Conservation (phyloP, 75 land plant species). For the Selaginella tamariscina region DNA sequence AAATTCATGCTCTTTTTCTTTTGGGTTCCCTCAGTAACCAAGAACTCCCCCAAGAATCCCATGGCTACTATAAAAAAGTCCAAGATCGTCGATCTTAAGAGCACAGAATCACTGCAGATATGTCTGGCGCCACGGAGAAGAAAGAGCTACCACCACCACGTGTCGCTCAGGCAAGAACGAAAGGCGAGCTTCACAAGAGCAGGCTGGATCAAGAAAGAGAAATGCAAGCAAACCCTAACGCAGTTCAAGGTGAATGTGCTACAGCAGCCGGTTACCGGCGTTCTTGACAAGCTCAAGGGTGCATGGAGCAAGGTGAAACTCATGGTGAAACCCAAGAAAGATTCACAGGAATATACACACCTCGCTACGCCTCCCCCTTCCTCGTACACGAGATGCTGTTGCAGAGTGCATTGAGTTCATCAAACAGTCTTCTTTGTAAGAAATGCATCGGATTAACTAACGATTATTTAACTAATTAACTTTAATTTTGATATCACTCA, state of each 20-base stretch:
- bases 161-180: not conserved
- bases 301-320: not conserved
- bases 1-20: too few species aligned
- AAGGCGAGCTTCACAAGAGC: not conserved
- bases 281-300: not conserved
- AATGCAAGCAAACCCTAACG: not conserved
- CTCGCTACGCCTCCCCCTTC: not conserved
- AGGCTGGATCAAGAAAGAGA: not conserved
- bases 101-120: not conserved
- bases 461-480: too few species aligned
- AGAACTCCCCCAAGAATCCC: too few species aligned
- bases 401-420: not conserved
- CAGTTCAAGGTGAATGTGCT: not conserved
- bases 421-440: too few species aligned
- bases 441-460: too few species aligned
- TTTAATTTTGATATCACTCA: too few species aligned
- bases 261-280: not conserved
- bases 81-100: not conserved
- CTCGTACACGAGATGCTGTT: not conserved
- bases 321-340: not conserved
- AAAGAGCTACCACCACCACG: not conserved
- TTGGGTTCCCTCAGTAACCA: too few species aligned
- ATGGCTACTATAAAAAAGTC: too few species aligned
- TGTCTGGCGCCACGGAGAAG: not conserved
- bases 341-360: not conserved